These are phyloP conservation scores for Ambispora gerdemannii DNA, from an alignment of 192 early-diverging fungal species.

Conservation along the genomic window DNA sequence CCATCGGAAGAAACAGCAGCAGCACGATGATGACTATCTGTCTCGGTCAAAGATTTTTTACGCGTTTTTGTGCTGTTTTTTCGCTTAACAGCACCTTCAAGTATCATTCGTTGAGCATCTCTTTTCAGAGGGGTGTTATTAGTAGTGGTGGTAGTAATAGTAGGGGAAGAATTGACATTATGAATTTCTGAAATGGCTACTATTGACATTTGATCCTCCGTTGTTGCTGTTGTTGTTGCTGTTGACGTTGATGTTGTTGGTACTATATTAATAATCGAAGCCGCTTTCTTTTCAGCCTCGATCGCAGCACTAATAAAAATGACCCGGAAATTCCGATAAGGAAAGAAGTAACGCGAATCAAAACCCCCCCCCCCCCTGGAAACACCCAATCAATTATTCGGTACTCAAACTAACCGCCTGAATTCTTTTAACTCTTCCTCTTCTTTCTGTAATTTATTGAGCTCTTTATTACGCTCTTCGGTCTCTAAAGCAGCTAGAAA, in stretches of 20 bases:
- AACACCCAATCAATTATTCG: too few species aligned
- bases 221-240: background rate
- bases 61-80: background rate
- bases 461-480: slow-evolving; percentile 45
- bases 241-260: background rate
- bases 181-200: background rate
- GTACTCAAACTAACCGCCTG: slow-evolving; percentile 45
- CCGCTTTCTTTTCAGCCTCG: slow-evolving; percentile 16
- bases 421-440: slow-evolving; percentile 46
- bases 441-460: slow-evolving; percentile 43
- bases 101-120: background rate
- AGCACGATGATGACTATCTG: too few species aligned
- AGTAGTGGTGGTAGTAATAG: background rate
- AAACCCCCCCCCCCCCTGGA: too few species aligned
- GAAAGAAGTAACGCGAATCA: background rate
- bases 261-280: background rate
- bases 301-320: slow-evolving; percentile 19
- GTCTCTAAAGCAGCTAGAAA: slow-evolving; percentile 60
- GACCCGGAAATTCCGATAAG: background rate
- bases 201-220: background rate
- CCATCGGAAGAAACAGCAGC: too few species aligned
- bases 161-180: background rate
- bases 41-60: slow-evolving; percentile 6
- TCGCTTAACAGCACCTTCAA: background rate
- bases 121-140: background rate